phyloP scores from a whole-genome alignment of 2,329 filamentous ascomycete genomes.

The Botrytis porri region DNA sequence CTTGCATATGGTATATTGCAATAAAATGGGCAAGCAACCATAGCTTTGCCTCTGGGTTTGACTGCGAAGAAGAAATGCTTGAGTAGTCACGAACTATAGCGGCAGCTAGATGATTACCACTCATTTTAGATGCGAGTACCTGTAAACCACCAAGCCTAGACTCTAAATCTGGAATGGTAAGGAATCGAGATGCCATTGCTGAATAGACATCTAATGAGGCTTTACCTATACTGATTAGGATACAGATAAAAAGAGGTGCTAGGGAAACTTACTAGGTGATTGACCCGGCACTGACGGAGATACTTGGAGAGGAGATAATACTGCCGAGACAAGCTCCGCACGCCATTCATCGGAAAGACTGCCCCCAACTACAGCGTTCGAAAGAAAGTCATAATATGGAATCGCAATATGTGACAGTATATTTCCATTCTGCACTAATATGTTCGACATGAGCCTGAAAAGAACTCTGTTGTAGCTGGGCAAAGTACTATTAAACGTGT shows the following conservation, averaged over 20 bases:
- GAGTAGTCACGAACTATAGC: constrained; percentile 32
- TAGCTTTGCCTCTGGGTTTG: constrained; percentile 45
- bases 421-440: constrained; percentile 27
- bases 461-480: constrained; percentile 19
- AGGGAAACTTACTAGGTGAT: background rate
- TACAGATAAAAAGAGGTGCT: background rate
- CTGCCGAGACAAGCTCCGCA: constrained; percentile 10
- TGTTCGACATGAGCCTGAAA: constrained; percentile 31
- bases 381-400: constrained; percentile 36
- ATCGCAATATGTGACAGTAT: constrained; percentile 31
- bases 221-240: constrained; percentile 24
- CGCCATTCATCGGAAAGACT: background rate
- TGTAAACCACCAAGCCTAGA: constrained; percentile 29
- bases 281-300: background rate
- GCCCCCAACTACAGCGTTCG: constrained; percentile 25
- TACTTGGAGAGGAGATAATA: background rate
- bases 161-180: constrained; percentile 35
- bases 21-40: constrained; percentile 69
- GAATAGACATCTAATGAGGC: constrained; percentile 28
- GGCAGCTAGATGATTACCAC: constrained; percentile 33
- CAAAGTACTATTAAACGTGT: constrained; percentile 13
- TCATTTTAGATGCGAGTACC: constrained; percentile 29
- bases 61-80: constrained; percentile 26
- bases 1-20: constrained; percentile 48
- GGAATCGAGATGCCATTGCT: constrained; percentile 35